Base-by-base conservation (phyloP, 176 grass and related monocot genomes). In the Triticum timopheevii region DNA sequence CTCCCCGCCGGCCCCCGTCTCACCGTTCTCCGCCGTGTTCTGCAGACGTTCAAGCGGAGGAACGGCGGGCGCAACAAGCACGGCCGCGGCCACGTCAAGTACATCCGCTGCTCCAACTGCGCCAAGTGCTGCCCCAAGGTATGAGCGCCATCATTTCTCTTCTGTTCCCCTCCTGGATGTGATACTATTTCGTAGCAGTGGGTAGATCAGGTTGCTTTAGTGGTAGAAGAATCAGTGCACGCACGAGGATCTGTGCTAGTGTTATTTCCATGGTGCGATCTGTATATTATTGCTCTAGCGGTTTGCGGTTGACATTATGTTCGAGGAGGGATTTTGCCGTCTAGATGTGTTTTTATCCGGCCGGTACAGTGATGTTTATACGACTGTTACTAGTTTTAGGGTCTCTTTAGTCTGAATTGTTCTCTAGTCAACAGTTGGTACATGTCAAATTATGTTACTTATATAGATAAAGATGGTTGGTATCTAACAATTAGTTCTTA, bases 61-160 rank as follows among this genome's bases (percentile, higher is more conserved):
- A 94, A 94, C 54, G 90, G 92, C 65, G 92, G 93, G 2, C 93
- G 87, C 58, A 94, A 92, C 87, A 94, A 94, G 87, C 92, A 92
- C 54, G 87, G 89, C 31, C 92, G 92, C 33, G 92, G 92, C 72
- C 92, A 94, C 56, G 92, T 92, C 65, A 94, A 90, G 67, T 94
- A 87, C 84, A 92, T 92, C 84, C 92, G 92, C 30, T 94, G 92
- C 86, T 80, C 89, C 49, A 91, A 94, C 89, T 94, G 87, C 76
- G 92, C 86, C 31, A 94, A 94, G 40, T 94, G 92, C 87, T 92
- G 87, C 65, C 84, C 87, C 7, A 94, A 94, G 92, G 86, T 89
- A 85, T 78, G 85, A 5, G 1, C 45, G 1, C 45, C 45, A 50
- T 50, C 47, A 45, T 47, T 5, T 4, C 9, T 13, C 16, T 72